Evolutionary conservation across 1,139 yeast genomes (phyloP), one percentile per base, ranked within the genome.

Genomic region (Diutina sp.): DNA sequence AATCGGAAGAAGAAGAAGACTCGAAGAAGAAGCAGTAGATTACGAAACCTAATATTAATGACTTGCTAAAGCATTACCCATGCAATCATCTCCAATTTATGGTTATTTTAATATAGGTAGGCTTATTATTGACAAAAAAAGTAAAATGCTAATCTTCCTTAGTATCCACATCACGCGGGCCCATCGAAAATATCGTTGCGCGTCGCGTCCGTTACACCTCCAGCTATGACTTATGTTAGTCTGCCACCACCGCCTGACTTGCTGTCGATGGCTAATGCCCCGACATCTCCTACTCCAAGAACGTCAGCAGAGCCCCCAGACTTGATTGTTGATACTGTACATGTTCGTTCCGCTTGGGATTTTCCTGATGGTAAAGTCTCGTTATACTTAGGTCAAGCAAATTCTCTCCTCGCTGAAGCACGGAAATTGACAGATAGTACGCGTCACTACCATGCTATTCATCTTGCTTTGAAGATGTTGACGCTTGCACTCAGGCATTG

Each of bases 1-100:
- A 90, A 66, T 81, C 75, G 38, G 88, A 82, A 46, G 61, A 56
- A 8, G 55, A 44, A 14, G 16, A 29, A 7, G 48, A 44, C 6
- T 35, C 14, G 8, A 38, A 32, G 29, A 44, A 52, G 55, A 28
- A 21, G 12, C 38, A 52, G n/a, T 50, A 32, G 16, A 18, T 48
- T 18, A 46, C 50, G 38, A 47, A 25, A 21, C n/a, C 50, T 46
- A 46, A 46, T 46, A 46, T 21, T 46, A 46, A 35, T 35, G 41
- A 35, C 41, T 35, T 35, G 41, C 41, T 32, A 32, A 32, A 32
- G 38, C 38, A 11, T 35, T 35, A 35, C 41, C 41, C 41, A 35
- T 35, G 41, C 16, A 35, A 35, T 35, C 41, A 35, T 35, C 41
- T 9, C 41, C 41, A 35, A 5, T 11, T 35, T 35, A 11, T 35